Base-by-base conservation (phyloP, 2,329 filamentous ascomycete genomes). In the Pyrenophora teres region DNA sequence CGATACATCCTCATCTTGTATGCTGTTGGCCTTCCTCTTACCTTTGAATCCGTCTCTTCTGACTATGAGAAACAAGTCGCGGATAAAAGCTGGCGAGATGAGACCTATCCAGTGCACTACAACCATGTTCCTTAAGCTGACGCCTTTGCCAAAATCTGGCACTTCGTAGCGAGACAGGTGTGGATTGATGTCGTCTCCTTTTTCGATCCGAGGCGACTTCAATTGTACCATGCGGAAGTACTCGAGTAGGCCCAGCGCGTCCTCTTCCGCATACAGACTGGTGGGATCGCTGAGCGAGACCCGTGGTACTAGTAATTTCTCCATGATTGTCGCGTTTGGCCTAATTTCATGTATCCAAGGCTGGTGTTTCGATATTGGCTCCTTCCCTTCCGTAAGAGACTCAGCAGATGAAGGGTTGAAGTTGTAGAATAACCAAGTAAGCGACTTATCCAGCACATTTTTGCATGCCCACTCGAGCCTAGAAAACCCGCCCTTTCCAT, bases 401-500 rank as follows among this genome's bases (percentile, higher is more conserved):
- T 65, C 55, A 6, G 27, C 41, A 0, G 50, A 58, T 6, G 52
- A 50, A 5, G 61, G 57, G 50, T 62, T 63, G 43, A 86, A 70
- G 63, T 92, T 87, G 65, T 81, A 87, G 63, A 94, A 92, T 0
- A 97, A 76, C 92, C 93, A 97, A 1, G 83, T 83, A 18, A 87
- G 65, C 1, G 87, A 84, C 38, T 80, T 75, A 41, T 81, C 83
- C 18, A 97, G 78, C 18, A 90, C 90, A 57, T 91, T 90, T 63
- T 87, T 87, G 71, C 87, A 91, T 12, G 91, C 90, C 79, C 89
- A 89, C 6, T 87, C 71, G 12, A 96, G 77, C 39, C 90, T 81
- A 56, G 92, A 87, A 65, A 95, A 96, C 0, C 86, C 88, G 58
- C 88, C 92, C 71, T 91, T 94, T 3, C 92, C 92, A 46, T 86